phyloP scores from a whole-genome alignment of 306 rosid species.

The Coriaria nepalensis region DNA sequence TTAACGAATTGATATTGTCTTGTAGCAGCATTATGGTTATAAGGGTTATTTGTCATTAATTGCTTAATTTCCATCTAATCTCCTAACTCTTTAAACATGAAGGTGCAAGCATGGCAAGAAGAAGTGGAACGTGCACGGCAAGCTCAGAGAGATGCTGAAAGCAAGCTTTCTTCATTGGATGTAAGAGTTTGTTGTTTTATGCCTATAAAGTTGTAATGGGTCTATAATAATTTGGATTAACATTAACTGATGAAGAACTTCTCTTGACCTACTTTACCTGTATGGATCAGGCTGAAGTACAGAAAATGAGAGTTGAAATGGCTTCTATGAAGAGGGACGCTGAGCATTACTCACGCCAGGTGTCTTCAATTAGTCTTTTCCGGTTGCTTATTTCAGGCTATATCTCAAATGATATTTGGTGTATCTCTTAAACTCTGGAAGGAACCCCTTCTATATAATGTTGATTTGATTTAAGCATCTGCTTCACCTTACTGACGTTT shows the following conservation, averaged over 20 bases:
- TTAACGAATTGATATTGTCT: not conserved
- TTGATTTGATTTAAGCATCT: not conserved
- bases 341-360: slow-evolving; percentile 99
- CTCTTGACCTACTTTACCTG: slow-evolving; percentile 11
- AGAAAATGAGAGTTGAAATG: slow-evolving; percentile 94
- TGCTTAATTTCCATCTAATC: not conserved
- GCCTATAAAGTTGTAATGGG: slow-evolving; percentile 2
- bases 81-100: slow-evolving; percentile 11
- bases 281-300: slow-evolving; percentile 66
- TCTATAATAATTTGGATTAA: slow-evolving; percentile 11
- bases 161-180: slow-evolving; percentile 77
- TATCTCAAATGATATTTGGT: not conserved
- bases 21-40: not conserved
- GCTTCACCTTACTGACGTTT: slow-evolving; percentile 15
- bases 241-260: not conserved
- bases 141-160: slow-evolving; percentile 94
- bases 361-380: slow-evolving; percentile 10
- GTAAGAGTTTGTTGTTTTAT: slow-evolving; percentile 26
- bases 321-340: slow-evolving; percentile 99
- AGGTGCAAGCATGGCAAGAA: slow-evolving; percentile 96
- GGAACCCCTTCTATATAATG: too few species aligned
- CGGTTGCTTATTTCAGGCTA: slow-evolving; percentile 1
- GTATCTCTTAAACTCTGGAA: not conserved
- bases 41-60: not conserved
- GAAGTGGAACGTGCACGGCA: slow-evolving; percentile 96